These are phyloP conservation scores for Przewalskia tangutica DNA, from an alignment of 257 asterid genomes.

Conservation along the genomic window DNA sequence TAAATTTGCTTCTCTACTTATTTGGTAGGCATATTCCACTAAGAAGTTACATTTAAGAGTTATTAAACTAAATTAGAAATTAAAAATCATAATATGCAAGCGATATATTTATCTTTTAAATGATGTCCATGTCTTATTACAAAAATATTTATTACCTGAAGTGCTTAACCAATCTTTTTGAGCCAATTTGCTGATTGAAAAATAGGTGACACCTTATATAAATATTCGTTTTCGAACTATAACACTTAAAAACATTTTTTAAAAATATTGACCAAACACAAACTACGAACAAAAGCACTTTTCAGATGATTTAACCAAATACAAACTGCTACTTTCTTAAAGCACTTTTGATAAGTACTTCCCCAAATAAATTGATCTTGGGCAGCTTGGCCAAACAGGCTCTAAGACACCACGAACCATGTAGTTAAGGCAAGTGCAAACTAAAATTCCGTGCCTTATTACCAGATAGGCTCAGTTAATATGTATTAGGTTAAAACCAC, in stretches of 20 bases:
- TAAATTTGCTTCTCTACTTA: not conserved
- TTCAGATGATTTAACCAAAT: not conserved
- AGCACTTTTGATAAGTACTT: not conserved
- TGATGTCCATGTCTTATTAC: not conserved
- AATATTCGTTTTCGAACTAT: not conserved
- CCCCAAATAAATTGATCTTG: not conserved
- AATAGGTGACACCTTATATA: not conserved
- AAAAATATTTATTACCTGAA: not conserved
- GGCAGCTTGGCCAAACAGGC: not conserved
- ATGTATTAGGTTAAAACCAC: not conserved
- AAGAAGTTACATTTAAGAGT: not conserved
- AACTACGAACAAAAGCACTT: not conserved
- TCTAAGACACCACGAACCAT: not conserved
- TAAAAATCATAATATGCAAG: not conserved
- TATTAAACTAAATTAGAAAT: not conserved
- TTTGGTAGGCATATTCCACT: not conserved
- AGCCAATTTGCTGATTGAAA: not conserved
- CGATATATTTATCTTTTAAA: not conserved
- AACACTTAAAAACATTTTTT: not conserved
- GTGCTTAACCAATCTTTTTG: not conserved
- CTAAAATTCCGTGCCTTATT: not conserved
- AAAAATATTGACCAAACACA: not conserved
- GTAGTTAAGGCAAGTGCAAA: not conserved
- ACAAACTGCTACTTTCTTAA: not conserved
- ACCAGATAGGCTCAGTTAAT: not conserved